Percentiles rank a stretch among this genome's conserved stretches.
Evolutionary conservation across 2,329 filamentous ascomycete genomes (phyloP).

Genomic region (Colletotrichum lentis): DNA sequence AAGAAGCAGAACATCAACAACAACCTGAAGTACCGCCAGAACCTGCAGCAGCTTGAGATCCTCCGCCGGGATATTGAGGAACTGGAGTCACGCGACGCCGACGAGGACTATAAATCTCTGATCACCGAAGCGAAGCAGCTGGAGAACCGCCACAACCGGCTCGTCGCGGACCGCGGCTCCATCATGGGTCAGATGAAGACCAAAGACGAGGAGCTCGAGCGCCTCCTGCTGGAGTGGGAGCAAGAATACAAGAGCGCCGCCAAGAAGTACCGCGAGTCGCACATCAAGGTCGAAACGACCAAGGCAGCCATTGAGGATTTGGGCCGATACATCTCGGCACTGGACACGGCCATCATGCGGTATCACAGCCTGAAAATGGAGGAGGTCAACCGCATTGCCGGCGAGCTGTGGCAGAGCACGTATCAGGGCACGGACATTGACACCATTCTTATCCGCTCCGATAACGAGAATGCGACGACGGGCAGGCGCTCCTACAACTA

Average conservation of each 20-base stretch:
- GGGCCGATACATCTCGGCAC: conserved; percentile 78
- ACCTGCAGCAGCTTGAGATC: conserved; percentile 71
- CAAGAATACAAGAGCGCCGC: conserved; percentile 87
- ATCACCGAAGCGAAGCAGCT: conserved; percentile 72
- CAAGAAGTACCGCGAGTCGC: conserved; percentile 81
- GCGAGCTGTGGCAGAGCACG: conserved; percentile 95
- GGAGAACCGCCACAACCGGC: conserved; percentile 72
- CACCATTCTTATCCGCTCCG: conserved; percentile 92
- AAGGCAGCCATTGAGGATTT: conserved; percentile 93
- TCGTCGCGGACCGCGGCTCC: conserved; percentile 76
- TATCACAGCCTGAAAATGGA: conserved; percentile 98
- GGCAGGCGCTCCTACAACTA: conserved; percentile 93
- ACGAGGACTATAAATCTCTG: conserved; percentile 81
- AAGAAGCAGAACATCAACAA: conserved; percentile 88
- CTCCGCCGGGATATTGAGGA: conserved; percentile 75
- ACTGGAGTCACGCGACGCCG: conserved; percentile 80
- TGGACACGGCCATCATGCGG: conserved; percentile 97
- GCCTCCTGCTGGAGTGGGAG: conserved; percentile 81
- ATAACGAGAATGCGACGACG: conserved; percentile 73
- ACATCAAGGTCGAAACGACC: conserved; percentile 90
- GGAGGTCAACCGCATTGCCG: conserved; percentile 93
- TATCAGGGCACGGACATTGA: conserved; percentile 98
- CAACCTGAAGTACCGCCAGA: conserved; percentile 86
- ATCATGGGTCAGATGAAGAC: conserved; percentile 81
- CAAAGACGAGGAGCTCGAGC: conserved; percentile 81